Conservation (phyloP, 202 grass and related monocot genomes). For the Digitaria exilis region DNA sequence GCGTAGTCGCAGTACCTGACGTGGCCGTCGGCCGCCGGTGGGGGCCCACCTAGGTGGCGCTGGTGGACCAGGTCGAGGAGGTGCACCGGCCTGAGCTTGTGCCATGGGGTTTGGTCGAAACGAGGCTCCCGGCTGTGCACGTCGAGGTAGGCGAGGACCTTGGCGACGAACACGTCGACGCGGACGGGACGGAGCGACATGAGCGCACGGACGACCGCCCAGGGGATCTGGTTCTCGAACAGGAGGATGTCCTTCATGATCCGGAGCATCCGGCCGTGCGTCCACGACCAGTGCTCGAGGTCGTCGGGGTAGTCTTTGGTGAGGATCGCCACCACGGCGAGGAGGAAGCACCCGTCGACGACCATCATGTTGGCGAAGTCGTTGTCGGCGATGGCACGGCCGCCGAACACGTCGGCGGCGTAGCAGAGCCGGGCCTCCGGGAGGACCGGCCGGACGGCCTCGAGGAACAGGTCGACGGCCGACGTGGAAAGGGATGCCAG, state of each 20-base stretch:
- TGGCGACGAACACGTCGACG: background rate
- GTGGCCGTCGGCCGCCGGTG: background rate
- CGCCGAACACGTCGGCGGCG: background rate
- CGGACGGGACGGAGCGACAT: background rate
- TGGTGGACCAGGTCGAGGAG: slow-evolving; percentile 26
- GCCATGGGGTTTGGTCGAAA: too few relatives aligned
- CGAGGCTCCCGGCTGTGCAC: background rate
- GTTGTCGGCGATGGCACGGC: background rate
- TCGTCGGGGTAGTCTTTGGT: background rate
- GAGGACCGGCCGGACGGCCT: background rate
- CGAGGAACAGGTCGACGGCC: background rate
- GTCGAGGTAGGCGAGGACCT: slow-evolving; percentile 2
- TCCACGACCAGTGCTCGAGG: slow-evolving; percentile 4
- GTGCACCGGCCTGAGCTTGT: background rate
- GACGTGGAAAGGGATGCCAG: background rate
- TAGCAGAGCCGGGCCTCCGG: background rate
- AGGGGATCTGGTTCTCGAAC: slow-evolving; percentile 21
- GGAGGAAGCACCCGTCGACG: slow-evolving; percentile 15
- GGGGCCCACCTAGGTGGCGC: background rate
- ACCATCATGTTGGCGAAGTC: slow-evolving; percentile 4
- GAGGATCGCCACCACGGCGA: slow-evolving; percentile 10
- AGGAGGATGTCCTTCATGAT: slow-evolving; percentile 26
- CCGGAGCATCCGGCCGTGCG: slow-evolving; percentile 15
- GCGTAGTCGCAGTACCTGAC: slow-evolving; percentile 10
- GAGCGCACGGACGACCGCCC: background rate